These are phyloP conservation scores for Cyberlindnera xishuangbannaensis DNA, from an alignment of 805 yeast species.

Conservation along the genomic window DNA sequence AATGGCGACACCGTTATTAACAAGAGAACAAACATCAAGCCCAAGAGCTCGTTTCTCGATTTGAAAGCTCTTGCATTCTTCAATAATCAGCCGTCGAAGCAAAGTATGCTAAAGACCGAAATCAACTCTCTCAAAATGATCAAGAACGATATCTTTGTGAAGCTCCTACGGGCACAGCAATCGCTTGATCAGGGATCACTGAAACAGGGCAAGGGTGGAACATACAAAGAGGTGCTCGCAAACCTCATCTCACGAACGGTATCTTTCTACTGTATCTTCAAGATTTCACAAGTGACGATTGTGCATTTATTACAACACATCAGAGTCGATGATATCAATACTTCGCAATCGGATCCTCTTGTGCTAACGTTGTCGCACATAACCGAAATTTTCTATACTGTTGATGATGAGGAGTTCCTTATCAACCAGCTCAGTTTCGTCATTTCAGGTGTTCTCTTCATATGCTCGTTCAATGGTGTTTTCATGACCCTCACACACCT, in stretches of 20 bases:
- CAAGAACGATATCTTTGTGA: conserved; percentile 21
- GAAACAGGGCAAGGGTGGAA: background rate
- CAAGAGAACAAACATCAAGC: conserved; percentile 17
- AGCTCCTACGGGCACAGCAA: conserved; percentile 15
- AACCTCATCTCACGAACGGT: conserved; percentile 13
- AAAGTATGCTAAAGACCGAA: conserved; percentile 10
- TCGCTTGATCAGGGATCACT: conserved; percentile 1
- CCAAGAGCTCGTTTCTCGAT: conserved; percentile 23
- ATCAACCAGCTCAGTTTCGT: conserved; percentile 38
- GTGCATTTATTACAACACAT: conserved; percentile 24
- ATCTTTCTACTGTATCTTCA: conserved; percentile 32
- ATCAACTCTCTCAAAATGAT: conserved; percentile 18
- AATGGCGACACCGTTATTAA: conserved; percentile 3
- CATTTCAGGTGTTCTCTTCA: conserved; percentile 52
- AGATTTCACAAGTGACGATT: conserved; percentile 27
- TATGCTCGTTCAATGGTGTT: conserved; percentile 62
- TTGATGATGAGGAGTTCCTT: conserved; percentile 32
- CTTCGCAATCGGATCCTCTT: conserved; percentile 29
- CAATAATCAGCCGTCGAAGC: conserved; percentile 1
- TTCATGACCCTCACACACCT: conserved; percentile 53
- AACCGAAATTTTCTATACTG: conserved; percentile 27
- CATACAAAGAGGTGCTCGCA: conserved; percentile 1
- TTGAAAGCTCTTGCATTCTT: conserved; percentile 5
- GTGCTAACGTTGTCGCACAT: conserved; percentile 33
- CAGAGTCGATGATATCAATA: conserved; percentile 8